These are phyloP conservation scores for Solanum tacnaense DNA, from an alignment of 257 asterid species.

Conservation along the genomic window DNA sequence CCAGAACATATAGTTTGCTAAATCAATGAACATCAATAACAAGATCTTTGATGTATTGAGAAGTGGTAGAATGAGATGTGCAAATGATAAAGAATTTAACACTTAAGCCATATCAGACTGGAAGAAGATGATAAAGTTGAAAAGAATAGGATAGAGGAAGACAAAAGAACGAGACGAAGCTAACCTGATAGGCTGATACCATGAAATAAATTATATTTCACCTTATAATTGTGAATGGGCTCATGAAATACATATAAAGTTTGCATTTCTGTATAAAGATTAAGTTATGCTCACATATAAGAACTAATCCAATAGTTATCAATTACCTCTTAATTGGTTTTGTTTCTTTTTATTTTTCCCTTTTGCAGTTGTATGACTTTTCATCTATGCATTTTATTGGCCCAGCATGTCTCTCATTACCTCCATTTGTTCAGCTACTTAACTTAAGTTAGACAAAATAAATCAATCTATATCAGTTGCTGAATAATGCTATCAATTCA, in stretches of 20 bases:
- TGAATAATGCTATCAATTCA: background rate
- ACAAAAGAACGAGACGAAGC: background rate
- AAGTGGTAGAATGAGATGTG: background rate
- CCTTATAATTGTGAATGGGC: background rate
- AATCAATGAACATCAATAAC: background rate
- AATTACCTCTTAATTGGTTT: background rate
- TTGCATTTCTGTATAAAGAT: background rate
- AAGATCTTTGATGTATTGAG: background rate
- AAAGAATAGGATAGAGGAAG: background rate
- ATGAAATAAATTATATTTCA: background rate
- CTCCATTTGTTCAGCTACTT: background rate
- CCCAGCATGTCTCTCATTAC: background rate
- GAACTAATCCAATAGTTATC: background rate
- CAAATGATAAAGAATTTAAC: background rate
- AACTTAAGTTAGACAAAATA: background rate
- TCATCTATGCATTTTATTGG: background rate
- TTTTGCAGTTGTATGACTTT: background rate
- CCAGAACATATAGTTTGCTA: background rate
- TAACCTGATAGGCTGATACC: background rate
- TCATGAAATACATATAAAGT: background rate
- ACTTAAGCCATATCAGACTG: background rate
- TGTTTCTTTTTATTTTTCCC: background rate
- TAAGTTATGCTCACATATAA: background rate
- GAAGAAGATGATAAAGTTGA: background rate
- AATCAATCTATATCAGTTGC: background rate